Conservation (phyloP, 148 eudicot genomes). For the Dianthus caryophyllus region DNA sequence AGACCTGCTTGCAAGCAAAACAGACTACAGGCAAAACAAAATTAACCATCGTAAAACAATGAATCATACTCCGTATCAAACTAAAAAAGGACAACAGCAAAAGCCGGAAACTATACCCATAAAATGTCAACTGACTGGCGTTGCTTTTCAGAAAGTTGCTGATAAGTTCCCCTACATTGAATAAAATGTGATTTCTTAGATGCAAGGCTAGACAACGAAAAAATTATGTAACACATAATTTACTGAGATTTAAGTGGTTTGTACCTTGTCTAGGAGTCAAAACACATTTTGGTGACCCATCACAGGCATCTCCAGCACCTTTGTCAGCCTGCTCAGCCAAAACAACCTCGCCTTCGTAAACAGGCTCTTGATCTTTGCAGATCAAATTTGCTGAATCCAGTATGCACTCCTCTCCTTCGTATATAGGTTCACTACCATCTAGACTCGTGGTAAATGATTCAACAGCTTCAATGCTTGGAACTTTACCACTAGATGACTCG, state of each 20-base stretch:
- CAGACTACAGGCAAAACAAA: conserved; percentile 41
- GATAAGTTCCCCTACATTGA: conserved; percentile 62
- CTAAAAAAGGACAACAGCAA: background rate
- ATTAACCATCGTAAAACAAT: conserved; percentile 3
- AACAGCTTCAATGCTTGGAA: conserved; percentile 34
- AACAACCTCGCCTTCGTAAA: conserved; percentile 86
- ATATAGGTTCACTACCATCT: conserved; percentile 71
- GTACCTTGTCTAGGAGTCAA: conserved; percentile 63
- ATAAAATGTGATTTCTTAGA: conserved; percentile 2
- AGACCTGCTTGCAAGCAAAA: conserved; percentile 75
- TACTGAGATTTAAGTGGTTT: conserved; percentile 2
- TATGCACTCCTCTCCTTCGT: conserved; percentile 95
- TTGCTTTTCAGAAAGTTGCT: conserved; percentile 63
- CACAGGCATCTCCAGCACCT: conserved; percentile 28
- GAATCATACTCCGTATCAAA: background rate
- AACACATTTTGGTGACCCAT: conserved; percentile 31
- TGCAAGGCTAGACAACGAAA: conserved; percentile 4
- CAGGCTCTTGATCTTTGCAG: conserved; percentile 59
- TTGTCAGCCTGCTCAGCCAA: conserved; percentile 68
- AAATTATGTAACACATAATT: background rate
- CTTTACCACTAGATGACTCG: conserved; percentile 36
- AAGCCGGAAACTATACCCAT: conserved; percentile 48
- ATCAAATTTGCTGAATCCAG: conserved; percentile 40
- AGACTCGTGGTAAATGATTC: conserved; percentile 45
- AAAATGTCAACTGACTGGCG: conserved; percentile 81